phyloP scores from a whole-genome alignment of 106 monocot species.

The Allium sativum region DNA sequence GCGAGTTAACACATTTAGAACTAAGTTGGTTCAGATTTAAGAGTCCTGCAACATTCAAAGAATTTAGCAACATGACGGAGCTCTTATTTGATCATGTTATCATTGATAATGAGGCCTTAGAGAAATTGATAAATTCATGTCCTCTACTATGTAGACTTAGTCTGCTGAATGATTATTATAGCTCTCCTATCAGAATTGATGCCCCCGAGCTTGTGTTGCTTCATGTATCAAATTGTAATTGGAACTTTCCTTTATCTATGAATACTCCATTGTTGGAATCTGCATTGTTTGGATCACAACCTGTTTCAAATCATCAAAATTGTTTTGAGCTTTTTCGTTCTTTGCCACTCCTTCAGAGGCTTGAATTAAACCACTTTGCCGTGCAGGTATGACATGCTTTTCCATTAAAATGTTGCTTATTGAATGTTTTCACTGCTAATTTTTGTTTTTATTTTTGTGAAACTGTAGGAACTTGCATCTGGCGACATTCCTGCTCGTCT shows the following conservation, averaged over 20 bases:
- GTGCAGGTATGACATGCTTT: not conserved
- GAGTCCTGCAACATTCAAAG: not conserved
- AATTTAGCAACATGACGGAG: not conserved
- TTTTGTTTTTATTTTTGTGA: too few relatives aligned
- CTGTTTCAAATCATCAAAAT: not conserved
- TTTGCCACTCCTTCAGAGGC: not conserved
- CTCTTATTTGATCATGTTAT: not conserved
- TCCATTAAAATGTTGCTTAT: too few relatives aligned
- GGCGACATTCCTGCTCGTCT: not conserved
- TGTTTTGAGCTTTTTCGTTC: not conserved
- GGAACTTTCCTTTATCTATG: not conserved
- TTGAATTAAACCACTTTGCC: not conserved
- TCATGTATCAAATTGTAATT: not conserved
- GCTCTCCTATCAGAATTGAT: not conserved
- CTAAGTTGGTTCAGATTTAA: not conserved
- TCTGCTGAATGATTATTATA: not conserved
- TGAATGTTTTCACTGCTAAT: too few relatives aligned
- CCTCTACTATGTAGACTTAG: not conserved
- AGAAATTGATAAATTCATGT: not conserved
- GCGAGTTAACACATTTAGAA: not conserved
- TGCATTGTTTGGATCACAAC: not conserved
- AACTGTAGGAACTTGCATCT: not conserved
- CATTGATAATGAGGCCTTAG: not conserved
- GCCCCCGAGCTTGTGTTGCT: not conserved
- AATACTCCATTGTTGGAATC: constrained; percentile 1